These are phyloP conservation scores for Arachnopeziza araneosa DNA, from an alignment of 2,329 filamentous ascomycete genomes.

Conservation along the genomic window DNA sequence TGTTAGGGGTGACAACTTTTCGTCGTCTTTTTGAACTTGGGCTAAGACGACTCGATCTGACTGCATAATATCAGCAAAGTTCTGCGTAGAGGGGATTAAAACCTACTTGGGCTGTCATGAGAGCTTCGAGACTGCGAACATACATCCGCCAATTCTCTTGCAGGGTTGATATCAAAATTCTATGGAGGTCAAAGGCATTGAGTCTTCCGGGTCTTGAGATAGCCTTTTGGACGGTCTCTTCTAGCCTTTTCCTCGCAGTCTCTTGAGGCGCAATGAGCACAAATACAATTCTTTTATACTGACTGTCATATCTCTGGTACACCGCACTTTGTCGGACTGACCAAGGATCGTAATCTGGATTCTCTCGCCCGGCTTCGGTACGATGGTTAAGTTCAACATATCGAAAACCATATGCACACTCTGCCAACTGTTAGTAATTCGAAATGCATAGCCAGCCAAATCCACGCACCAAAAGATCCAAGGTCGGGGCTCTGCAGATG, in stretches of 20 bases:
- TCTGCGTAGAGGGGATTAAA: too few relatives aligned
- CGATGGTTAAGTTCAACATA: constrained; percentile 10
- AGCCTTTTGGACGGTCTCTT: not conserved
- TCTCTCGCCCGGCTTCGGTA: not conserved
- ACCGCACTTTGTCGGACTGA: constrained; percentile 14
- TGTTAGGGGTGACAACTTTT: not conserved
- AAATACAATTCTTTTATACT: constrained; percentile 9
- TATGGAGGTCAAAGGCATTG: constrained; percentile 14
- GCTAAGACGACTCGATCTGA: constrained; percentile 5
- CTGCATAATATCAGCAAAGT: not conserved
- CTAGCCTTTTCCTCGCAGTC: not conserved
- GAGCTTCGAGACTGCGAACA: constrained; percentile 6
- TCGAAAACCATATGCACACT: constrained; percentile 16
- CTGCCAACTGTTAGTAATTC: constrained; percentile 3
- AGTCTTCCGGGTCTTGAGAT: not conserved
- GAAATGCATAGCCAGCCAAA: not conserved
- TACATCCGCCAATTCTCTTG: constrained; percentile 15
- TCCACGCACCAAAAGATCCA: constrained; percentile 10
- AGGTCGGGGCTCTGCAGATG: not conserved
- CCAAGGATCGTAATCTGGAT: constrained; percentile 15
- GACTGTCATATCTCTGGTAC: constrained; percentile 5
- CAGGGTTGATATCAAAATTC: constrained; percentile 9
- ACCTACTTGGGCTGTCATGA: too few relatives aligned
- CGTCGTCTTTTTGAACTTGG: not conserved
- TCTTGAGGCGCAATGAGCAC: constrained; percentile 9